A percentile compares a stretch with the other conserved stretches of the same genome.
Evolutionary conservation across 2,329 filamentous ascomycete species (phyloP).

Genomic region (Parafenestella ontariensis): DNA sequence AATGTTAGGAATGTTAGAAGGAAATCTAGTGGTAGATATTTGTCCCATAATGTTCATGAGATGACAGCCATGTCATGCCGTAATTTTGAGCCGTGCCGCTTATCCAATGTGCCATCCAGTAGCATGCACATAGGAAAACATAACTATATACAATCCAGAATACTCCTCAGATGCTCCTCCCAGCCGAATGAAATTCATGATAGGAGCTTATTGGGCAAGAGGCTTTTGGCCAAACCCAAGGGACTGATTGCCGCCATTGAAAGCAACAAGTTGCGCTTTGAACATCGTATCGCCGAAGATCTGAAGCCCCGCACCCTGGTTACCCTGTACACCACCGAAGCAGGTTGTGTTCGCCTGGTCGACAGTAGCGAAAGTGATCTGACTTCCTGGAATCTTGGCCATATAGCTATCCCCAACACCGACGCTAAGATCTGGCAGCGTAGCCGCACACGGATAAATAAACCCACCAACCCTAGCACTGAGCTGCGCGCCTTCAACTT

Average conservation of each 20-base stretch:
- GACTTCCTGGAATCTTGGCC: constrained; percentile 62
- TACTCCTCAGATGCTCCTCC: neutral
- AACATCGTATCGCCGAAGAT: constrained; percentile 70
- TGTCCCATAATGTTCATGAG: neutral
- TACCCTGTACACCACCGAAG: constrained; percentile 72
- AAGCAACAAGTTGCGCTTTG: constrained; percentile 67
- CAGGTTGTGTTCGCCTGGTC: constrained; percentile 59
- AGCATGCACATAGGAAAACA: constrained; percentile 7
- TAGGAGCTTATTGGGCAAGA: neutral
- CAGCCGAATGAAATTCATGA: neutral
- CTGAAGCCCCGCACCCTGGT: constrained; percentile 60
- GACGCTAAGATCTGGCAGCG: constrained; percentile 56
- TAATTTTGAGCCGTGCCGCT: constrained; percentile 1
- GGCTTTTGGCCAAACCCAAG: constrained; percentile 59
- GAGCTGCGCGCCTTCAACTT: constrained; percentile 49
- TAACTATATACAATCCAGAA: constrained; percentile 16
- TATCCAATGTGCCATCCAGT: constrained; percentile 4
- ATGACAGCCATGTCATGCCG: neutral
- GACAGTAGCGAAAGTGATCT: constrained; percentile 49
- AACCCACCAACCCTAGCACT: constrained; percentile 51
- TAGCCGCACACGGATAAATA: constrained; percentile 52
- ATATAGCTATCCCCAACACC: constrained; percentile 65
- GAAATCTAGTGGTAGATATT: neutral
- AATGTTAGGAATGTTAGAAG: too few species aligned
- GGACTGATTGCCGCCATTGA: constrained; percentile 60